A percentile compares a stretch with the other conserved stretches of the same genome.
Conservation (phyloP, 345 rosid genomes). For the Zanthoxylum bungeanum region DNA sequence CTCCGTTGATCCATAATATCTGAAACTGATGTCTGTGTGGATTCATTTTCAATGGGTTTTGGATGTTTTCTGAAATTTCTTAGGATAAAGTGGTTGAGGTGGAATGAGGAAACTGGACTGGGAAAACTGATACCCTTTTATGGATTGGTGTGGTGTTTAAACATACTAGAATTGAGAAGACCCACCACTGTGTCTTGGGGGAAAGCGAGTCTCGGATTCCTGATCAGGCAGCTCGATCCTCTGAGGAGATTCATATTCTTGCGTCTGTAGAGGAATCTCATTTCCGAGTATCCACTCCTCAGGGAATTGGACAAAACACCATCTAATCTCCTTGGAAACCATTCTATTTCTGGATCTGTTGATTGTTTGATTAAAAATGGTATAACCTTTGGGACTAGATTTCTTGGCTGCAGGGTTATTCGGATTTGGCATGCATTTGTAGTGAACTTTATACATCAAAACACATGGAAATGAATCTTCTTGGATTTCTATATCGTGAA, state of each 20-base stretch:
- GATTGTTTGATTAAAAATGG: not conserved
- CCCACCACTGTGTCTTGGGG: not conserved
- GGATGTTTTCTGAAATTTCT: not conserved
- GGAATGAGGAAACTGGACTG: not conserved
- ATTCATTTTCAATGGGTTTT: too few relatives aligned
- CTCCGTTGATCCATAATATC: not conserved
- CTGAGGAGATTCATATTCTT: not conserved
- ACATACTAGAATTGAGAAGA: not conserved
- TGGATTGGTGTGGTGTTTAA: not conserved
- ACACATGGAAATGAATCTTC: not conserved
- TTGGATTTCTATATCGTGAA: not conserved
- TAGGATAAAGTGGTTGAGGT: not conserved
- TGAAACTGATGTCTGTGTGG: too few relatives aligned
- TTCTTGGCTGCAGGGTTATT: not conserved
- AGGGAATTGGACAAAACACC: slow-evolving; percentile 1
- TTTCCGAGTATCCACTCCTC: not conserved
- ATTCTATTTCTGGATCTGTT: not conserved
- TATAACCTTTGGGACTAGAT: not conserved
- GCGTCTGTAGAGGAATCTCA: not conserved
- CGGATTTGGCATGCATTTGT: not conserved
- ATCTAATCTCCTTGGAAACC: not conserved
- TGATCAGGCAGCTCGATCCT: not conserved
- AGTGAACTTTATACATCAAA: not conserved
- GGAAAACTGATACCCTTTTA: not conserved
- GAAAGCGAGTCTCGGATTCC: not conserved